Evolutionary conservation across 306 rosid species (phyloP).

Genomic region (Canavalia ensiformis): DNA sequence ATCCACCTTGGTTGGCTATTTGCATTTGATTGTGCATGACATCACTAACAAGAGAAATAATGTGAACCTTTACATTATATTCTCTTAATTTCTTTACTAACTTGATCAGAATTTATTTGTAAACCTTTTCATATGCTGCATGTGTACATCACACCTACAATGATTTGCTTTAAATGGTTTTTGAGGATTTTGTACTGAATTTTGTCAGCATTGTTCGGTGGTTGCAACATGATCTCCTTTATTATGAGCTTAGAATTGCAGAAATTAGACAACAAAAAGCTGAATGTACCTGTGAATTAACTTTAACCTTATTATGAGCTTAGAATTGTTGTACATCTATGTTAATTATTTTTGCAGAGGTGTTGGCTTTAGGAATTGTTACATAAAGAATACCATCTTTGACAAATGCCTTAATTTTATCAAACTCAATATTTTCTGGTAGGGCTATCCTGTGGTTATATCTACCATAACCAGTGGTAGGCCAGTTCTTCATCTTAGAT

Average conservation of each 20-base stretch:
- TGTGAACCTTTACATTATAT: conserved; percentile 9
- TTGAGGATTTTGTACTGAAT: not conserved
- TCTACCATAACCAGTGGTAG: conserved; percentile 48
- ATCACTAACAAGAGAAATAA: conserved; percentile 30
- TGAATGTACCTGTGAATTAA: conserved; percentile 23
- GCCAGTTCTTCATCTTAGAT: conserved; percentile 39
- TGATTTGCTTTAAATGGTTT: conserved; percentile 17
- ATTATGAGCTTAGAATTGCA: not conserved
- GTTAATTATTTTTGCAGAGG: conserved; percentile 38
- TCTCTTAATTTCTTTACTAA: conserved; percentile 21
- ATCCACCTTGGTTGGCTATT: conserved; percentile 5
- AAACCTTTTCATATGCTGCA: not conserved
- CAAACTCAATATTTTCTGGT: conserved; percentile 47
- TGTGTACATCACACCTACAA: no score
- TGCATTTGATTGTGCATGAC: conserved; percentile 33
- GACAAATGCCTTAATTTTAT: conserved; percentile 50
- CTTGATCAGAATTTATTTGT: conserved; percentile 31
- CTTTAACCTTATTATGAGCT: not conserved
- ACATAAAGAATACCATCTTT: conserved; percentile 53
- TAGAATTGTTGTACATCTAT: conserved; percentile 46
- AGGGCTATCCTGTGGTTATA: conserved; percentile 47
- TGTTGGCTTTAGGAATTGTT: conserved; percentile 45
- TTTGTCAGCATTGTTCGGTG: conserved; percentile 7
- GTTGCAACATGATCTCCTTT: conserved; percentile 1
- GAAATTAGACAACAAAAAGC: conserved; percentile 14